phyloP scores from a whole-genome alignment of 2,329 filamentous ascomycete genomes.

The Hirsutella minnesotensis region DNA sequence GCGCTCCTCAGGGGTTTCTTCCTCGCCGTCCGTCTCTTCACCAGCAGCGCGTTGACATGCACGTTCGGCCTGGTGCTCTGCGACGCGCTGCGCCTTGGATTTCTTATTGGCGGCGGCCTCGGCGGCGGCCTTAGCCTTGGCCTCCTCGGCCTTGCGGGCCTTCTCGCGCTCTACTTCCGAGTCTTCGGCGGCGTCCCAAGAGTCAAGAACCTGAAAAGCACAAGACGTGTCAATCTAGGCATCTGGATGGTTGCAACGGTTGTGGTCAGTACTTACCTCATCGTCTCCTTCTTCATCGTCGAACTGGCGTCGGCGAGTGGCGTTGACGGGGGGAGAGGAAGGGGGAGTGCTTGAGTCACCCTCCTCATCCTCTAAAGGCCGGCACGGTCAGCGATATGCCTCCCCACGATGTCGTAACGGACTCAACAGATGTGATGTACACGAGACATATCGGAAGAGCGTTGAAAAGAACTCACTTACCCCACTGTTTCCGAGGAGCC shows the following conservation, averaged over 20 bases:
- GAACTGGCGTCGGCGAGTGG: conserved; percentile 49
- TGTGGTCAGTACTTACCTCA: conserved; percentile 46
- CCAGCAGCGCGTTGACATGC: conserved; percentile 39
- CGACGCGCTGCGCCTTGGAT: conserved; percentile 73
- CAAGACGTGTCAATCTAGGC: background rate
- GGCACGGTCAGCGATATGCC: conserved; percentile 11
- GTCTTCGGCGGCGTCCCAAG: conserved; percentile 94
- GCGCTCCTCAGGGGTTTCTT: conserved; percentile 61
- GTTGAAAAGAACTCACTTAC: conserved; percentile 16
- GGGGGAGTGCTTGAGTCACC: conserved; percentile 23
- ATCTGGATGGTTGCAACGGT: background rate
- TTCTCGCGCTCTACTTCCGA: conserved; percentile 96
- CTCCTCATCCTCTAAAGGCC: conserved; percentile 26
- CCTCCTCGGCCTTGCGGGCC: conserved; percentile 72
- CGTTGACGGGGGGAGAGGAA: conserved; percentile 25
- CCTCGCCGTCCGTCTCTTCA: conserved; percentile 49
- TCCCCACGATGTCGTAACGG: background rate
- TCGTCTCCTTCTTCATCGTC: conserved; percentile 82
- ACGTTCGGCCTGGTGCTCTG: conserved; percentile 59
- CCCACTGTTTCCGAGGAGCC: conserved; percentile 31
- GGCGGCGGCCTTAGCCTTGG: conserved; percentile 80
- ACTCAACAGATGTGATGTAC: background rate
- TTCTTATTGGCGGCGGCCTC: conserved; percentile 87
- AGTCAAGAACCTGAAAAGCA: conserved; percentile 67
- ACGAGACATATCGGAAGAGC: background rate